Conservation (phyloP, 805 yeast species). For the Groenewaldozyma tartarivorans region DNA sequence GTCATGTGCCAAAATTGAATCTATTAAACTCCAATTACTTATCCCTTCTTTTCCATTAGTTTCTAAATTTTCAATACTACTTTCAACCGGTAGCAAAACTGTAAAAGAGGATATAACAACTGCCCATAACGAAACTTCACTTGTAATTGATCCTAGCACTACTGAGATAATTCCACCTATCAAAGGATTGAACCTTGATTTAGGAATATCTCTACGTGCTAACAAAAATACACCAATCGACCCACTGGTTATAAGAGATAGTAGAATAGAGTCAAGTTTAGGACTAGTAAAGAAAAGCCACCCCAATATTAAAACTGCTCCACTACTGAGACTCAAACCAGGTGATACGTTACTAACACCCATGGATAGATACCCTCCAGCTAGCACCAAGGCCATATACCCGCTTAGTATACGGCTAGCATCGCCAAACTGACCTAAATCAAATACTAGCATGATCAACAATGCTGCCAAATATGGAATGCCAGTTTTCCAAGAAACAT, state of each 20-base stretch:
- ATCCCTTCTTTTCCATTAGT: conserved; percentile 1
- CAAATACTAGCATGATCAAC: conserved; percentile 10
- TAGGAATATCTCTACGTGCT: conserved; percentile 20
- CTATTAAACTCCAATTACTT: conserved; percentile 21
- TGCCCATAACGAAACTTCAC: conserved; percentile 9
- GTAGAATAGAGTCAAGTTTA: conserved; percentile 9
- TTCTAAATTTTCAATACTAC: background rate
- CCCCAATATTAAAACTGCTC: conserved; percentile 13
- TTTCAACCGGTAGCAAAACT: conserved; percentile 12
- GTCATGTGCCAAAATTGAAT: conserved; percentile 36
- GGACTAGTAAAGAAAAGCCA: conserved; percentile 9
- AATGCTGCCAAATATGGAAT: conserved; percentile 10
- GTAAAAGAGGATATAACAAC: conserved; percentile 12
- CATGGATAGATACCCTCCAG: background rate
- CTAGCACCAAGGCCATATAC: background rate
- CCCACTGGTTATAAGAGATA: conserved; percentile 21
- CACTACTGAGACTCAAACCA: conserved; percentile 7
- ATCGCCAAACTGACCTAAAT: conserved; percentile 7
- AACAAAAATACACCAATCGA: conserved; percentile 24
- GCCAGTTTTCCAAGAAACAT: conserved; percentile 1
- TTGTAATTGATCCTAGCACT: conserved; percentile 13
- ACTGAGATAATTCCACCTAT: conserved; percentile 14
- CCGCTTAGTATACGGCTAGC: background rate
- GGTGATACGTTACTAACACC: conserved; percentile 1
- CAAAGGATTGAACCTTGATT: conserved; percentile 20